Base-by-base conservation (phyloP, 108 stramenopile genomes). In the Mayamaea pseudoterrestris region DNA sequence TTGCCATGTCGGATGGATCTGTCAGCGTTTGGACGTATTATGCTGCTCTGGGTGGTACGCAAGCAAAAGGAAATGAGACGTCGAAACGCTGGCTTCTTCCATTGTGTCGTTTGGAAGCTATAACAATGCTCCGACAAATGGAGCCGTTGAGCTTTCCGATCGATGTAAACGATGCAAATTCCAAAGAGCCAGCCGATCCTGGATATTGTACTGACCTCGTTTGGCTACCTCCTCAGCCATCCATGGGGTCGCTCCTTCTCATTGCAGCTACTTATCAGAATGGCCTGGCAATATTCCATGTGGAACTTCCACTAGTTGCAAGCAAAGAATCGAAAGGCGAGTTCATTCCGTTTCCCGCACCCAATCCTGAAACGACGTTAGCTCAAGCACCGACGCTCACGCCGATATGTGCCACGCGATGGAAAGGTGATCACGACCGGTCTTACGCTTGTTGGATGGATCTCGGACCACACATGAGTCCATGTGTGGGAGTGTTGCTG, bases 1-100 rank as follows among this genome's bases (percentile, higher is more conserved):
- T 83, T 45, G 88, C 76, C n/a, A 35, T 80, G 46, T 64, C 54
- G 13, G 83, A 85, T 63, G 80, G 83, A 29, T 64, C 54, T 25
- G 35, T 84, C 26, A 73, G 73, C 29, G 52, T 90, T 3, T 83
- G 78, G 78, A 67, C 77, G 0, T 85, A 80, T 49, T 69, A 73
- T 12, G 60, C 63, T 32, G 87, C 76, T n/a, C 61, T 58, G 25
- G 61, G 65, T 27, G 46, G 36, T 22, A 32, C 54, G 3, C 30
- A 29, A 12, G 35, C 36, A 16, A 61, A 57, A 30, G 47, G 44
- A 24, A 50, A 30, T 5, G 56, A 59, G 28, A 2, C 63, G 16
- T 30, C 55, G 1, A 46, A 58, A 55, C 53, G 62, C 43, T 54
- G 62, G 6, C 46, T 70, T 17, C 57, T 25, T 55, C 79, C 65